Evolutionary conservation across 129 eudicot genomes (phyloP).

Genomic region (Lonicera japonica): DNA sequence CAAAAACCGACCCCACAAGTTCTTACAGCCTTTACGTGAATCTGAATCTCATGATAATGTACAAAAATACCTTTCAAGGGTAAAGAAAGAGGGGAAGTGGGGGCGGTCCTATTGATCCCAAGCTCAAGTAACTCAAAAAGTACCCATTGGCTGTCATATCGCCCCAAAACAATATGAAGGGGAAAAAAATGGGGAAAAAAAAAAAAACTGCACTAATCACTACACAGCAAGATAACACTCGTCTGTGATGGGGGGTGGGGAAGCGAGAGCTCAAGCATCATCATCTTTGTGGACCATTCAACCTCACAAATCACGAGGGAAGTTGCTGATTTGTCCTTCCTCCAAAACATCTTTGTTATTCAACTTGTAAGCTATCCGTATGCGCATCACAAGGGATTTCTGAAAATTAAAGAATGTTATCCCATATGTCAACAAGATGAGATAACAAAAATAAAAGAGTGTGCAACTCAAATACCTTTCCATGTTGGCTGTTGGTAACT

Average conservation of each 20-base stretch:
- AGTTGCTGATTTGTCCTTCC: slow-evolving; percentile 87
- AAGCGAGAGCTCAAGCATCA: slow-evolving; percentile 15
- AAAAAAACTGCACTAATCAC: slow-evolving; percentile 19
- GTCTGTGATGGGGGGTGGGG: not conserved
- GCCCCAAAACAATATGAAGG: slow-evolving; percentile 11
- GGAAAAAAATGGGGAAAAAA: slow-evolving; percentile 29
- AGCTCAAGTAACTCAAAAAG: slow-evolving; percentile 18
- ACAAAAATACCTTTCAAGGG: slow-evolving; percentile 29
- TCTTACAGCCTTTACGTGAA: slow-evolving; percentile 13
- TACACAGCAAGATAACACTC: slow-evolving; percentile 12
- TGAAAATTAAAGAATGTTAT: slow-evolving; percentile 17
- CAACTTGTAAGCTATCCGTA: slow-evolving; percentile 78
- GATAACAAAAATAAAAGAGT: not conserved
- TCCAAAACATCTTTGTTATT: slow-evolving; percentile 75
- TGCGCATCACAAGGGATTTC: slow-evolving; percentile 93
- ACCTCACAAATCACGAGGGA: slow-evolving; percentile 71
- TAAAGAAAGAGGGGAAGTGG: not conserved
- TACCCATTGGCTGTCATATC: not conserved
- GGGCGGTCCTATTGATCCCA: not conserved
- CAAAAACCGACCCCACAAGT: no score
- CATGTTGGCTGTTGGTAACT: slow-evolving; percentile 91
- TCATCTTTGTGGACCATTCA: not conserved
- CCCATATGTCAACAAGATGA: not conserved
- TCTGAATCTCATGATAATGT: slow-evolving; percentile 26
- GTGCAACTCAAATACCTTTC: slow-evolving; percentile 51